phyloP scores from a whole-genome alignment of 345 rosid genomes.

The Populus davidiana region DNA sequence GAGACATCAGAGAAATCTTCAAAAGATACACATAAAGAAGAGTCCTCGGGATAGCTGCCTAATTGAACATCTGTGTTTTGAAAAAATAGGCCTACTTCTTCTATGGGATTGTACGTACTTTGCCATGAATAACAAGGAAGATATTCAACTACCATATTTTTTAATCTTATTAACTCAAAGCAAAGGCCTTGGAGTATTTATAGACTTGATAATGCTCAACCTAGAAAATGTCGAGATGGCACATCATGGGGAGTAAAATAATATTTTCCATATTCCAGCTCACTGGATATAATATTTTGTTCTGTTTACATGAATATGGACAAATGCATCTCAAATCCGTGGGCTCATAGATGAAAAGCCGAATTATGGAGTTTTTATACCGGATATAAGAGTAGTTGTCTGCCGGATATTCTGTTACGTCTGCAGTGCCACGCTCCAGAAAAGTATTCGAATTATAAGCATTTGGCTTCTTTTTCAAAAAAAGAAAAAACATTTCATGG shows the following conservation, averaged over 20 bases:
- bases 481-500: background rate
- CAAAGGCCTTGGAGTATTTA: background rate
- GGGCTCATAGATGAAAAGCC: background rate
- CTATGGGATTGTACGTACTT: conserved; percentile 2
- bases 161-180: background rate
- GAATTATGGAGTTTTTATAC: too few species aligned
- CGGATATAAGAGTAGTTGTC: too few species aligned
- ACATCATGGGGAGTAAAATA: background rate
- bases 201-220: background rate
- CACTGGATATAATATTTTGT: background rate
- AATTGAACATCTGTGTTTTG: conserved; percentile 9
- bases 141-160: conserved; percentile 14
- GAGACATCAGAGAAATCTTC: conserved; percentile 25
- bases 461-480: too few species aligned
- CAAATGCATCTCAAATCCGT: background rate
- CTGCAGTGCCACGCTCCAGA: background rate
- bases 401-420: background rate
- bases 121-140: conserved; percentile 10
- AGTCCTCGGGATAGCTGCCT: conserved; percentile 19
- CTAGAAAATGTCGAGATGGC: background rate
- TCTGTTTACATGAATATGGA: background rate
- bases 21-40: conserved; percentile 10
- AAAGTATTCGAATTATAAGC: too few species aligned
- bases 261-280: background rate
- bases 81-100: conserved; percentile 19